Percentiles rank a stretch among this genome's conserved stretches.
phyloP scores from a whole-genome alignment of 2,329 filamentous ascomycete genomes.

The Stachybotrys chlorohalonatus region DNA sequence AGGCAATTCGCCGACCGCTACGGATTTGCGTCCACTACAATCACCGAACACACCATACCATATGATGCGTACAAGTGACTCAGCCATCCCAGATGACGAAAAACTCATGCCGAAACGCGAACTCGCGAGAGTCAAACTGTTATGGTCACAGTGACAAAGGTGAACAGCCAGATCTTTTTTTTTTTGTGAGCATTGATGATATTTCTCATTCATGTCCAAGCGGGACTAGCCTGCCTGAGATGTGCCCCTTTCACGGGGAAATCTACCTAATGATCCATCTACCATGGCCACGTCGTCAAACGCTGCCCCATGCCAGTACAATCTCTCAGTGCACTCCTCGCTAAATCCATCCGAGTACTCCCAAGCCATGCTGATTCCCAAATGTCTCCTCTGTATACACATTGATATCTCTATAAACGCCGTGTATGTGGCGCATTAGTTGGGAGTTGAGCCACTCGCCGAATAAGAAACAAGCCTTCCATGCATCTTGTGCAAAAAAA shows the following conservation, averaged over 20 bases:
- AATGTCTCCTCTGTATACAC: not conserved
- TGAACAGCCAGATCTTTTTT: not conserved
- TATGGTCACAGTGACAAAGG: not conserved
- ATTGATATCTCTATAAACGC: not conserved
- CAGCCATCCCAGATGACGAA: not conserved
- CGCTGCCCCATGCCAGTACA: not conserved
- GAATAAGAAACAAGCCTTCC: not conserved
- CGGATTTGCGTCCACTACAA: not conserved
- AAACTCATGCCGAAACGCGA: not conserved
- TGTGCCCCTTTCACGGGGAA: not conserved
- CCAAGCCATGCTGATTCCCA: not conserved
- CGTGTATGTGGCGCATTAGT: not conserved
- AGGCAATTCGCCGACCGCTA: not conserved
- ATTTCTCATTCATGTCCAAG: not conserved
- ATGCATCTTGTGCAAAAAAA: not conserved
- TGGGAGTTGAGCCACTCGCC: not conserved
- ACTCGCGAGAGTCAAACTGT: not conserved
- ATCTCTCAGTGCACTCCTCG: not conserved
- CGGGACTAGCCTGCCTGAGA: not conserved
- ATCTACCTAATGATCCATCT: not conserved
- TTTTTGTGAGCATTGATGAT: not conserved
- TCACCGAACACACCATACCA: not conserved
- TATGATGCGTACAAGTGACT: not conserved
- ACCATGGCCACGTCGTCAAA: not conserved
- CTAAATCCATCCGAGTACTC: not conserved